Evolutionary conservation across 73 alveolate species (phyloP).

Genomic region (Paramecium bursaria): DNA sequence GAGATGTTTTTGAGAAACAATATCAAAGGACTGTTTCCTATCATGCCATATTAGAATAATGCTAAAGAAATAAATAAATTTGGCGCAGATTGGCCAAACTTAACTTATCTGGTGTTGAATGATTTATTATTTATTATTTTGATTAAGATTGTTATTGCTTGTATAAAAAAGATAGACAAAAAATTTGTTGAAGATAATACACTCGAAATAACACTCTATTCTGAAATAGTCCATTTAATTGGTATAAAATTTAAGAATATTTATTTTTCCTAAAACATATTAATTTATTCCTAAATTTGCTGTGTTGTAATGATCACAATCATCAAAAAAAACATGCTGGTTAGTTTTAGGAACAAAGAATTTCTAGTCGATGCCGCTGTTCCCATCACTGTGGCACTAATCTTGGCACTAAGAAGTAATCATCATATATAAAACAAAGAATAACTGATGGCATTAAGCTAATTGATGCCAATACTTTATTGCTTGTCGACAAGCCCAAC

Average conservation of each 20-base stretch:
- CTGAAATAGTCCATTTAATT: neutral
- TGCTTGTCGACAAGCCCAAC: conserved; percentile 30
- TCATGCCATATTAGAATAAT: neutral
- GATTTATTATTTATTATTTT: neutral
- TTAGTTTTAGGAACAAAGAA: conserved; percentile 29
- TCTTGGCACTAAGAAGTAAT: conserved; percentile 32
- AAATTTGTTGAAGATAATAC: neutral
- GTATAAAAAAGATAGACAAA: neutral
- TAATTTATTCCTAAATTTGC: no score
- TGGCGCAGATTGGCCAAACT: conserved; percentile 41
- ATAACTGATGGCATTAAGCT: conserved; percentile 20
- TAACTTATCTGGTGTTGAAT: conserved; percentile 13
- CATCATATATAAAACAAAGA: neutral
- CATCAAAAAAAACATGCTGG: conserved; percentile 35
- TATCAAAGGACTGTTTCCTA: conserved; percentile 3
- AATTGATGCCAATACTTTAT: conserved; percentile 49
- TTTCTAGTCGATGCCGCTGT: neutral
- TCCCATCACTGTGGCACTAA: conserved; percentile 42
- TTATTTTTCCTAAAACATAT: no score
- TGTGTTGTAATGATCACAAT: neutral
- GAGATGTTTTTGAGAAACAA: neutral
- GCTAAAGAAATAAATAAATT: conserved; percentile 36
- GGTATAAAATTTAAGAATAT: neutral
- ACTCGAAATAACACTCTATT: neutral
- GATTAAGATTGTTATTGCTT: neutral